Evolutionary conservation across 805 yeast species (phyloP).

Genomic region (Kockiozyma suomiensis): DNA sequence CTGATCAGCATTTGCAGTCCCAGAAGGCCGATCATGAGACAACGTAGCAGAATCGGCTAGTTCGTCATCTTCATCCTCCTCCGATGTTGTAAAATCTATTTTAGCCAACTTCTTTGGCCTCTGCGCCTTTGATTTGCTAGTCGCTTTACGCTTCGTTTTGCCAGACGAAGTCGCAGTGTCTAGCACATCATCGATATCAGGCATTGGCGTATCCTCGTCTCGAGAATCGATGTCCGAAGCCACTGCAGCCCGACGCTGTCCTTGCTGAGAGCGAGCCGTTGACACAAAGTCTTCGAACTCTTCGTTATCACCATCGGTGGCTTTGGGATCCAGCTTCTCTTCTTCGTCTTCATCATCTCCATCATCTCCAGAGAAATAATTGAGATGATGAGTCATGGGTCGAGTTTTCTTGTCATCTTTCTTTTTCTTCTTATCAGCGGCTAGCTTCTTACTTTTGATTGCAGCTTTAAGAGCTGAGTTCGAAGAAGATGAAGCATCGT

Average conservation of each 20-base stretch:
- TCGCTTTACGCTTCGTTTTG: slow-evolving; percentile 14
- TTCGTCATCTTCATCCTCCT: slow-evolving; percentile 37
- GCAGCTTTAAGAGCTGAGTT: slow-evolving; percentile 7
- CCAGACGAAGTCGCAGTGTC: background rate
- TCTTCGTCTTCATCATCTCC: slow-evolving; percentile 20
- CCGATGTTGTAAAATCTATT: slow-evolving; percentile 32
- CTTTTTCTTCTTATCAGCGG: slow-evolving; percentile 18
- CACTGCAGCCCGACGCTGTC: background rate
- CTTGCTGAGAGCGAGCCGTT: background rate
- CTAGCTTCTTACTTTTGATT: background rate
- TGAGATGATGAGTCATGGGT: slow-evolving; percentile 41
- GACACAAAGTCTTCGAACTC: background rate
- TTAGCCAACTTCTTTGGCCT: slow-evolving; percentile 7
- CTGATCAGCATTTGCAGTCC: slow-evolving; percentile 5
- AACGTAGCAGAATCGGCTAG: slow-evolving; percentile 1
- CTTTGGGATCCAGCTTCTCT: background rate
- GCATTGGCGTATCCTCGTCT: slow-evolving; percentile 8
- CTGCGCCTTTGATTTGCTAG: background rate
- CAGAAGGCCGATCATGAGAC: background rate
- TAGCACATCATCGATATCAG: slow-evolving; percentile 6
- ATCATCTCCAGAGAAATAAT: slow-evolving; percentile 36
- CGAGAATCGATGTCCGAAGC: background rate
- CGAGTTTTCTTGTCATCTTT: slow-evolving; percentile 23
- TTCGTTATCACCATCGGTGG: slow-evolving; percentile 11
- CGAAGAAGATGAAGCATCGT: background rate